phyloP scores from a whole-genome alignment of 257 asterid genomes.

The Perilla frutescens region DNA sequence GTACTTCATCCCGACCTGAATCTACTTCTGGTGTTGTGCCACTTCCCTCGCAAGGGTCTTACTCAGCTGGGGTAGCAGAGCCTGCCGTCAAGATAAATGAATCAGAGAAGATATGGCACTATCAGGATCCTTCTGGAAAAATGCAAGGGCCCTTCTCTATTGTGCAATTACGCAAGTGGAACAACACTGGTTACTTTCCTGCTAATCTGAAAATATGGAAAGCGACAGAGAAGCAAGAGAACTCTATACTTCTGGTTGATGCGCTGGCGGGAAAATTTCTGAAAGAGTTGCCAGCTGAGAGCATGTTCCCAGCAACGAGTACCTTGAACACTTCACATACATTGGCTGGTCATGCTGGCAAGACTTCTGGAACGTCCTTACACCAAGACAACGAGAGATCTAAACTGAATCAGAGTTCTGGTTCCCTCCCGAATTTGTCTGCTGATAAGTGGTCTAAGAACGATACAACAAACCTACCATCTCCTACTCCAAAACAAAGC shows the following conservation, averaged over 20 bases:
- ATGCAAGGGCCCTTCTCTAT: slow-evolving; percentile 94
- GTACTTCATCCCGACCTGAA: slow-evolving; percentile 52
- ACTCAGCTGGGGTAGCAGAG: slow-evolving; percentile 49
- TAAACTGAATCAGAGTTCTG: slow-evolving; percentile 43
- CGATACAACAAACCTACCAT: slow-evolving; percentile 62
- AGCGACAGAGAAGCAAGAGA: slow-evolving; percentile 58
- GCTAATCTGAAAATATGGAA: slow-evolving; percentile 81
- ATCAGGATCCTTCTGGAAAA: slow-evolving; percentile 94
- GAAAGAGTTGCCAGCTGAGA: slow-evolving; percentile 49
- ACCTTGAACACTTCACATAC: slow-evolving; percentile 36
- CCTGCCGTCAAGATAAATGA: slow-evolving; percentile 68
- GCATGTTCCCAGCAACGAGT: slow-evolving; percentile 37
- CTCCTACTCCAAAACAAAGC: slow-evolving; percentile 77
- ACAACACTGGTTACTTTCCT: slow-evolving; percentile 89
- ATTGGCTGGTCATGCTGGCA: slow-evolving; percentile 44
- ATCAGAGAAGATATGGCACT: slow-evolving; percentile 88
- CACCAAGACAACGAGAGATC: slow-evolving; percentile 53
- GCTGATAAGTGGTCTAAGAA: slow-evolving; percentile 53
- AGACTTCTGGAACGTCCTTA: slow-evolving; percentile 40
- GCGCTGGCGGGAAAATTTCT: slow-evolving; percentile 85
- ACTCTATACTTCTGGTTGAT: slow-evolving; percentile 66
- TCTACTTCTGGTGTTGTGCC: slow-evolving; percentile 49
- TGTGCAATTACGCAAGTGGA: slow-evolving; percentile 93
- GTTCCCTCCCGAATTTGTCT: slow-evolving; percentile 44
- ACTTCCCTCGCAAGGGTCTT: slow-evolving; percentile 49